Conservation (phyloP, 2,329 filamentous ascomycete genomes). For the Cladosporium oxysporum region DNA sequence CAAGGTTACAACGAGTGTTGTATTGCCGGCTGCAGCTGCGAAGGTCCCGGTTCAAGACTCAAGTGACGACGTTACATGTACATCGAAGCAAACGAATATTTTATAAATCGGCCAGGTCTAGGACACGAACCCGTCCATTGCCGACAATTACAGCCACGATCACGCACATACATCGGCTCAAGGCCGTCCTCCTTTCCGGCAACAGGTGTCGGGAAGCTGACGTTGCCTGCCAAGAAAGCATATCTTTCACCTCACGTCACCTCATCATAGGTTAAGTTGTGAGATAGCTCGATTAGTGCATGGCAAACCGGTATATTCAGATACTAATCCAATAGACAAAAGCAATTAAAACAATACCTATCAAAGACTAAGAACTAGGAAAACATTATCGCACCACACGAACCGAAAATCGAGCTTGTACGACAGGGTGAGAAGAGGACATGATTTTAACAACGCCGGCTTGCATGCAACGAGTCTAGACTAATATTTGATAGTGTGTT, state of each 20-base stretch:
- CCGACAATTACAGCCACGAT: not conserved
- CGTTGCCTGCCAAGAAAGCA: conserved; percentile 6
- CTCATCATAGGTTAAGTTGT: not conserved
- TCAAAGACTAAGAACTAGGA: not conserved
- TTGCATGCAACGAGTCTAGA: conserved; percentile 16
- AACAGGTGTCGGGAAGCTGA: conserved; percentile 3
- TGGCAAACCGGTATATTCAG: not conserved
- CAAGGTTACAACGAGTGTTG: not conserved
- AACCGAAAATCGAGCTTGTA: not conserved
- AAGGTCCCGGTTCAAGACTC: not conserved
- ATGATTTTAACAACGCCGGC: conserved; percentile 1
- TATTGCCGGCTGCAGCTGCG: not conserved
- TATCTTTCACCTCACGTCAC: not conserved
- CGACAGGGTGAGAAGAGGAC: not conserved
- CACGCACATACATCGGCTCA: conserved; percentile 13
- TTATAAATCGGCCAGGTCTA: not conserved
- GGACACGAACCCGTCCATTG: not conserved
- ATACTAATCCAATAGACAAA: not conserved
- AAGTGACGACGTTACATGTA: not conserved
- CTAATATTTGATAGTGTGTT: conserved; percentile 8
- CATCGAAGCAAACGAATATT: not conserved
- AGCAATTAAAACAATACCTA: not conserved
- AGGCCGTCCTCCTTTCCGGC: not conserved
- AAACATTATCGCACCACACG: not conserved
- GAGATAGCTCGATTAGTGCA: not conserved